phyloP scores from a whole-genome alignment of 352 stramenopile genomes.

The Pythium graminicola region DNA sequence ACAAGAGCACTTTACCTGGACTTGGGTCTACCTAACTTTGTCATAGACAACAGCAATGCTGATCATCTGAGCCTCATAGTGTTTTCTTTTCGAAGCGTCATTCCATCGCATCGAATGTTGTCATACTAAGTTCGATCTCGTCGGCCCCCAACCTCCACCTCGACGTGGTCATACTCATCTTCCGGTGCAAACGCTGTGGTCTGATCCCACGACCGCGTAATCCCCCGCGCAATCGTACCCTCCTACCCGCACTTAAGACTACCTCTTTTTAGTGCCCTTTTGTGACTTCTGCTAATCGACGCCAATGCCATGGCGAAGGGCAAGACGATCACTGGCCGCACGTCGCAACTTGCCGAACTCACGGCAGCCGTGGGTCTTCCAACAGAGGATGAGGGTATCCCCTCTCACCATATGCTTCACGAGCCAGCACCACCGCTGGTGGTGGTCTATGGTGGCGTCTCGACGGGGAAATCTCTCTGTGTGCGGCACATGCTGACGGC shows the following conservation, averaged over 20 bases:
- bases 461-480: conserved; percentile 67
- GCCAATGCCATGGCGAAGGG: neutral
- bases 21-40: neutral
- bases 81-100: no score
- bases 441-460: conserved; percentile 66
- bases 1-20: no score
- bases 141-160: no score
- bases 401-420: neutral
- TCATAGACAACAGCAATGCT: neutral
- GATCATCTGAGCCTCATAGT: neutral
- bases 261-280: conserved; percentile 1
- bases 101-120: no score
- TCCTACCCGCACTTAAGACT: conserved; percentile 14
- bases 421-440: conserved; percentile 54
- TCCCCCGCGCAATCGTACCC: conserved; percentile 8
- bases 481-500: conserved; percentile 36
- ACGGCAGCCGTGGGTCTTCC: conserved; percentile 37
- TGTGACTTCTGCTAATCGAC: conserved; percentile 1
- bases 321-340: conserved; percentile 42
- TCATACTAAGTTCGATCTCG: no score
- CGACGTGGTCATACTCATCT: conserved; percentile 8
- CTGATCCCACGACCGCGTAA: conserved; percentile 16
- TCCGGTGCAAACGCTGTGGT: no score
- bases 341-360: conserved; percentile 45
- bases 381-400: neutral